Evolutionary conservation across 2,329 filamentous ascomycete species (phyloP), one percentile per base, ranked within the genome.

Genomic region (Alternaria consortialis): DNA sequence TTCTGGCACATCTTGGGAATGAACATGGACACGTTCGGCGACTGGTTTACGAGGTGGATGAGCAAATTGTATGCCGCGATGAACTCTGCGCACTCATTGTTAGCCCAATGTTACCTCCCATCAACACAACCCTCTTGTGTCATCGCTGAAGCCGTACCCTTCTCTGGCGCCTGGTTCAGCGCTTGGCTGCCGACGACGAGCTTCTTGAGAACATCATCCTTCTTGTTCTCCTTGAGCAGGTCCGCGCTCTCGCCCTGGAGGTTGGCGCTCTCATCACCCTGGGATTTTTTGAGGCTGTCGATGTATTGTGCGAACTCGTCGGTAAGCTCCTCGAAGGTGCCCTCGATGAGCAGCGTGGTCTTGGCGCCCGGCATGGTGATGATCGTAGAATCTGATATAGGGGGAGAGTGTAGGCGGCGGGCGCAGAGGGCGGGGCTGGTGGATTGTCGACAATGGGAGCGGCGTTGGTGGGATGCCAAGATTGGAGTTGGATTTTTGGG

Each of bases 61-160:
- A 99, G 90, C 72, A 98, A 90, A 84, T 99, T 98, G 84, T 97
- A 97, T 63, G 94, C 93, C 61, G 94, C 91, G 63, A 93, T 94
- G 80, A 97, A 95, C 81, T 98, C 94, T 89, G 75, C 67, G 61
- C 47, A 60, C 57, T 61, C 61, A 65, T 53, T 69, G 67, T 78
- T 68, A 79, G 70, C 68, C 60, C 50, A 44, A 61, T 47, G 17
- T 34, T 37, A 31, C 53, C 52, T 56, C 34, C 53, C 23, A 27
- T 53, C 61, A 47, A 55, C 62, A 34, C 34, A 40, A 36, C 52
- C 56, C 25, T 51, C 58, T 50, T 8, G 20, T 25, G 46, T 37
- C 46, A 37, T 36, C 20, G 32, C 32, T 36, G 32, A 12, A 50
- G 31, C 46, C 46, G 62, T 77, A 89, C 87, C 87, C 87, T 95